Base-by-base conservation (phyloP, 1,284 basidiomycete genomes). In the Trametes pubescens region DNA sequence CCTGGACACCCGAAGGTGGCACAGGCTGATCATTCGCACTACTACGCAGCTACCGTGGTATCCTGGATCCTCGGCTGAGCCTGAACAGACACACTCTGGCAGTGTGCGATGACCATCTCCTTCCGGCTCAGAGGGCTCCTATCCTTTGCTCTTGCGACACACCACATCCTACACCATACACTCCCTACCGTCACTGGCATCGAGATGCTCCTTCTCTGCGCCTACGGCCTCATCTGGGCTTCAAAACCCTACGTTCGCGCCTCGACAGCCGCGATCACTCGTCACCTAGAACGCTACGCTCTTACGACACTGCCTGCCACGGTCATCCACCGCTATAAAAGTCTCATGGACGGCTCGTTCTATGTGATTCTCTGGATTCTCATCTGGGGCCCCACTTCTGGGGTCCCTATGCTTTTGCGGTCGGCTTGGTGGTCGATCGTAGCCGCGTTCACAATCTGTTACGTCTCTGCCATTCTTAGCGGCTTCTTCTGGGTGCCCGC, bases 341-440 rank as follows among this genome's bases (percentile, higher is more conserved):
- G 10, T 11, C 26, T 34, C 13, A 29, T 51, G 29, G 29, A 14
- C 7, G 13, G 49, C 29, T 51, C 49, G 6, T 51, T 51, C 49
- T 34, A 51, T 16, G 49, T 32, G 18, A 32, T 51, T 8, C 5
- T 34, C 29, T 51, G 49, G 49, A 18, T 35, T n/a, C 4, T 51
- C 8, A 51, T 51, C 49, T 51, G 49, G 49, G 49, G 29, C 10
- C 49, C 49, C 29, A 51, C 49, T 1, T 29, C 49, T 32, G 49
- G 49, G 11, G 32, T 51, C 5, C 29, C 49, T 4, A 51, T 51
- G 16, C 21, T 51, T 16, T 14, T 32, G 18, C 49, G 32, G 6
- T 24, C 34, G 29, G 49, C 49, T 21, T 18, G 34, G 6, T 32
- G 49, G 49, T 34, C 11, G 8, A 18, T 18, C 16, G 32, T 11